Evolutionary conservation across 1,284 basidiomycete genomes (phyloP).

Genomic region (Ceratobasidium sp.): DNA sequence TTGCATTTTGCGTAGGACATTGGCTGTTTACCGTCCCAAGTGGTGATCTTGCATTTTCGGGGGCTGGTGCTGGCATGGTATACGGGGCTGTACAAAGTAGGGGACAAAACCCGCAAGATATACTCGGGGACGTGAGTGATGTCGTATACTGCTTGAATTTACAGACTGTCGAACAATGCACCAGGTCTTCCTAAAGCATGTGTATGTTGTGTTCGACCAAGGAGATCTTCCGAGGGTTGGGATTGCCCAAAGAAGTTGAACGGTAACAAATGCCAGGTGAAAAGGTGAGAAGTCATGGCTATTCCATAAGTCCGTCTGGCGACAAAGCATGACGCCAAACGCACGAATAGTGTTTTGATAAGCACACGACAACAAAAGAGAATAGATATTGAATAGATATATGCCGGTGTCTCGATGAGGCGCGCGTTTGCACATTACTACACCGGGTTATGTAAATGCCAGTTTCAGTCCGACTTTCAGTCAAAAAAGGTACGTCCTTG

Average conservation of each 20-base stretch:
- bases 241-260: conserved; percentile 33
- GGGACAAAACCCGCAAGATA: conserved; percentile 41
- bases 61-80: conserved; percentile 36
- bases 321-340: too few species aligned
- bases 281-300: too few species aligned
- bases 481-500: too few species aligned
- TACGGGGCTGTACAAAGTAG: conserved; percentile 40
- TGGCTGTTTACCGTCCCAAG: conserved; percentile 35
- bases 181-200: conserved; percentile 41
- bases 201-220: conserved; percentile 42
- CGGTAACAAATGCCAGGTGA: not conserved
- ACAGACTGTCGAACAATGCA: not conserved
- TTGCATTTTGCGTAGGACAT: conserved; percentile 35
- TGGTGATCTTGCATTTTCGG: conserved; percentile 37
- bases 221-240: conserved; percentile 28
- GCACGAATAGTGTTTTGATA: too few species aligned
- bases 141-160: not conserved
- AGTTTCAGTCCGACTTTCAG: too few species aligned
- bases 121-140: conserved; percentile 39
- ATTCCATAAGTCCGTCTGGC: too few species aligned
- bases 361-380: too few species aligned
- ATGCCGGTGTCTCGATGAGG: too few species aligned
- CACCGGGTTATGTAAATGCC: too few species aligned
- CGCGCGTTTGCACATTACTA: too few species aligned
- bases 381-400: too few species aligned